Percentiles rank a stretch among this genome's conserved stretches.
phyloP scores from a whole-genome alignment of 352 stramenopile genomes.

The Phytophthora hybrid region DNA sequence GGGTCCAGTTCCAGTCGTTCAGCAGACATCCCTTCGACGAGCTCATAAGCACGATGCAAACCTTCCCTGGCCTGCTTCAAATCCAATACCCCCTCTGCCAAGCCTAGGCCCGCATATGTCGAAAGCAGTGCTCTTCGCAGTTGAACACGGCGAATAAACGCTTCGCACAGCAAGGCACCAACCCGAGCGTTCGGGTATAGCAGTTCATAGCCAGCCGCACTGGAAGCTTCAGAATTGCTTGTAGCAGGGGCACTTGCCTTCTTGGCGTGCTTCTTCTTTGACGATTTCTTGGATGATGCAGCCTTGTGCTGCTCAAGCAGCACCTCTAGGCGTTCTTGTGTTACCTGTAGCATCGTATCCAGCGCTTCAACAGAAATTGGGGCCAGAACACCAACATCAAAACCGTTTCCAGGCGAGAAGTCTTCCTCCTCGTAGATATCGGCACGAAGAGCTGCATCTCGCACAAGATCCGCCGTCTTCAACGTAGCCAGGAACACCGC shows the following conservation, averaged over 20 bases:
- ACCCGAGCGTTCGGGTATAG: conserved; percentile 65
- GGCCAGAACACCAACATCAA: conserved; percentile 66
- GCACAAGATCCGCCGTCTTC: conserved; percentile 81
- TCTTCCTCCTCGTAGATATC: conserved; percentile 98
- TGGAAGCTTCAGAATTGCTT: conserved; percentile 10
- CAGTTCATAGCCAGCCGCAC: conserved; percentile 39
- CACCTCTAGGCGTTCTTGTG: conserved; percentile 57
- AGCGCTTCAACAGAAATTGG: conserved; percentile 50
- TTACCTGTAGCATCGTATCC: conserved; percentile 47
- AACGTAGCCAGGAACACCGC: conserved; percentile 72
- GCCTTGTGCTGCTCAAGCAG: conserved; percentile 55
- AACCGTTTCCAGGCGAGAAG: conserved; percentile 83
- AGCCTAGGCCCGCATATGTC: conserved; percentile 54
- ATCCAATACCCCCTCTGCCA: conserved; percentile 55
- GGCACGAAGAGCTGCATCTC: conserved; percentile 87
- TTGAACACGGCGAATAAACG: conserved; percentile 66
- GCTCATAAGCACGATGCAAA: conserved; percentile 53
- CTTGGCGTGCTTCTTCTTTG: conserved; percentile 77
- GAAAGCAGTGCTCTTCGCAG: conserved; percentile 58
- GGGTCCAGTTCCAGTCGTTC: conserved; percentile 74
- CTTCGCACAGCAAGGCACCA: conserved; percentile 63
- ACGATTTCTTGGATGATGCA: conserved; percentile 56
- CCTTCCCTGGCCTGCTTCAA: conserved; percentile 48
- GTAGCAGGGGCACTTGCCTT: conserved; percentile 20
- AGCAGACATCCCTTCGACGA: conserved; percentile 54